A percentile compares a stretch with the other conserved stretches of the same genome.
Evolutionary conservation across 2,329 filamentous ascomycete species (phyloP).

Genomic region (Colletotrichum lini): DNA sequence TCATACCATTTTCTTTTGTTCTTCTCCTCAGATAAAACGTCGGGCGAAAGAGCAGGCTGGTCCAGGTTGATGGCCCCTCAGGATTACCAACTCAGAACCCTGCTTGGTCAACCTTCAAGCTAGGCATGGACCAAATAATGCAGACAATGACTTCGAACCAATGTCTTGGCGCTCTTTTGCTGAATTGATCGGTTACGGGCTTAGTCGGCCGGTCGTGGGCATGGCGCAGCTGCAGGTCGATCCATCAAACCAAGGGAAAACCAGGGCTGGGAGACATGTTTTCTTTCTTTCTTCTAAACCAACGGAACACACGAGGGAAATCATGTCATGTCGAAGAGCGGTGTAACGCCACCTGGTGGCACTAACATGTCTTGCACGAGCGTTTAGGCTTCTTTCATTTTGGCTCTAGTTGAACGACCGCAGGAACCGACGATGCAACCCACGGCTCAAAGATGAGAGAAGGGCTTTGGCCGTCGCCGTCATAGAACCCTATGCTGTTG

Average conservation of each 20-base stretch:
- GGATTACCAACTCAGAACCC: slow-evolving; percentile 13
- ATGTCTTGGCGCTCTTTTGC: slow-evolving; percentile 14
- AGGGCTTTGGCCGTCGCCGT: neutral
- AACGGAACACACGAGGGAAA: neutral
- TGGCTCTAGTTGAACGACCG: slow-evolving; percentile 8
- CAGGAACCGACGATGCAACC: neutral
- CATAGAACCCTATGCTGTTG: neutral
- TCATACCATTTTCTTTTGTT: slow-evolving; percentile 15
- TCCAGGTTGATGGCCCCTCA: neutral
- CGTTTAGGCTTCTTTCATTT: neutral
- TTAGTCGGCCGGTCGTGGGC: slow-evolving; percentile 23
- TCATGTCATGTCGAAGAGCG: slow-evolving; percentile 4
- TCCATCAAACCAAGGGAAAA: neutral
- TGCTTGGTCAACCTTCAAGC: slow-evolving; percentile 13
- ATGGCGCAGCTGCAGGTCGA: slow-evolving; percentile 9
- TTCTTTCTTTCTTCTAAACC: slow-evolving; percentile 15
- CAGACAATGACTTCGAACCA: neutral
- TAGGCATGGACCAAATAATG: slow-evolving; percentile 13
- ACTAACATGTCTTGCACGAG: neutral
- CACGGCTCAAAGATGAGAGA: neutral
- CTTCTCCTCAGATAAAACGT: slow-evolving; percentile 18
- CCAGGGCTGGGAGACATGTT: neutral
- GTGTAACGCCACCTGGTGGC: neutral
- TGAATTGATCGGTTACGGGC: slow-evolving; percentile 29
- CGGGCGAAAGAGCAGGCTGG: slow-evolving; percentile 5